These are phyloP conservation scores for Capsella rubella DNA, from an alignment of 441 rosid species.

Conservation along the genomic window DNA sequence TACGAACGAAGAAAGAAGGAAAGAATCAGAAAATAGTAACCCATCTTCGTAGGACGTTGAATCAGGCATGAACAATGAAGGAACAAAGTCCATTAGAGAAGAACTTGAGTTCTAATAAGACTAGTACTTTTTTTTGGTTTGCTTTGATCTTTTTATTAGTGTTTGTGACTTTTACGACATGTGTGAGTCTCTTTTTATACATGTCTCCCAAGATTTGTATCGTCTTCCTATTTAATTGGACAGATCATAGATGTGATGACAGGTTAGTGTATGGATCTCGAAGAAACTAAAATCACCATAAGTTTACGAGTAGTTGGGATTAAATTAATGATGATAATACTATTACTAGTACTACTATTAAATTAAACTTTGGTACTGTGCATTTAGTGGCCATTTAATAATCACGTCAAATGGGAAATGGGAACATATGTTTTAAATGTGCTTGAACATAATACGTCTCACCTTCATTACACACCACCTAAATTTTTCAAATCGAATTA, in stretches of 20 bases:
- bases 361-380: constrained; percentile 26
- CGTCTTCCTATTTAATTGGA: constrained; percentile 30
- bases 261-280: constrained; percentile 20
- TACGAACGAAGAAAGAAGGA: constrained; percentile 17
- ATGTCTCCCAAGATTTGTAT: constrained; percentile 24
- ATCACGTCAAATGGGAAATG: constrained; percentile 25
- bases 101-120: neutral
- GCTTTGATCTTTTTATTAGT: neutral
- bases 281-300: constrained; percentile 24
- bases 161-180: neutral
- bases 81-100: constrained; percentile 27
- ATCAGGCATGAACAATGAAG: constrained; percentile 28
- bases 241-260: constrained; percentile 41
- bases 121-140: constrained; percentile 21
- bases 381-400: constrained; percentile 41
- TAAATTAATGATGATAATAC: constrained; percentile 4
- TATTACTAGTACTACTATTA: constrained; percentile 6
- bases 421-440: constrained; percentile 37
- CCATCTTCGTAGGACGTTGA: constrained; percentile 26
- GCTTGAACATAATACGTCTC: constrained; percentile 9
- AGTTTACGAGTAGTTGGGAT: constrained; percentile 38
- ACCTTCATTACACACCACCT: constrained; percentile 23
- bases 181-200: constrained; percentile 32
- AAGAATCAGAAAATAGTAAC: constrained; percentile 34
- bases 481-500: neutral